These are phyloP conservation scores for Kluyveromyces sp. DNA, from an alignment of 1,139 yeast genomes.

Conservation along the genomic window DNA sequence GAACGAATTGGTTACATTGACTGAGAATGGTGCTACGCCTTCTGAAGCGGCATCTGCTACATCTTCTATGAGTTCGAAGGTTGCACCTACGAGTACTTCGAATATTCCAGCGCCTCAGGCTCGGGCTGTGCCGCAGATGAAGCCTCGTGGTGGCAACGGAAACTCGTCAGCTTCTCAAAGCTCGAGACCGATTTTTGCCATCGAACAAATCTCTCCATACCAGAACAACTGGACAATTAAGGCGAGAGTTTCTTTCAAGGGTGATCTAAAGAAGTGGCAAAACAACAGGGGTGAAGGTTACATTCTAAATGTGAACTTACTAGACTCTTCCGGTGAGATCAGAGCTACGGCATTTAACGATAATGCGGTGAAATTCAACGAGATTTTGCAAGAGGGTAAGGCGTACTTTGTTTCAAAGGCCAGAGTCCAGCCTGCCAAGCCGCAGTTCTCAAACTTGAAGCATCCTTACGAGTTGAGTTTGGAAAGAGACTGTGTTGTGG, in stretches of 20 bases:
- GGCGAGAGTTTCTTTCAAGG: slow-evolving; percentile 82
- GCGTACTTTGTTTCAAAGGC: slow-evolving; percentile 82
- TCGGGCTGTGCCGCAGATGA: slow-evolving; percentile 9
- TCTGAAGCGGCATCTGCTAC: slow-evolving; percentile 1
- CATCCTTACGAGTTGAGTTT: slow-evolving; percentile 85
- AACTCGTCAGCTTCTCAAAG: slow-evolving; percentile 20
- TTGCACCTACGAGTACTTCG: slow-evolving; percentile 3
- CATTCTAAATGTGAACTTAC: slow-evolving; percentile 75
- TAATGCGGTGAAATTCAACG: slow-evolving; percentile 69
- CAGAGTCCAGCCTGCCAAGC: slow-evolving; percentile 74
- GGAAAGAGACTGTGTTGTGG: slow-evolving; percentile 72
- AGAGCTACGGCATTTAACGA: slow-evolving; percentile 93
- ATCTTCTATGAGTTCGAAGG: slow-evolving; percentile 1
- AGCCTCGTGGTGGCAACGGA: slow-evolving; percentile 8
- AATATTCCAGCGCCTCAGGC: slow-evolving; percentile 6
- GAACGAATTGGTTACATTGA: slow-evolving; percentile 37
- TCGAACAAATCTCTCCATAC: slow-evolving; percentile 86
- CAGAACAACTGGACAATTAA: slow-evolving; percentile 87
- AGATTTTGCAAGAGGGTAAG: slow-evolving; percentile 76
- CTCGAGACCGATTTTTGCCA: slow-evolving; percentile 48
- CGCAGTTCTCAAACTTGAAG: slow-evolving; percentile 72
- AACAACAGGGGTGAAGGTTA: slow-evolving; percentile 86
- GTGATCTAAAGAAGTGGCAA: slow-evolving; percentile 83
- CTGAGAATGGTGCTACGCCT: slow-evolving; percentile 15
- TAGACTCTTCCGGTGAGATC: slow-evolving; percentile 95